Percentiles rank a stretch among this genome's conserved stretches.
phyloP scores from a whole-genome alignment of 495 filamentous ascomycete genomes.

The Echria macrotheca region DNA sequence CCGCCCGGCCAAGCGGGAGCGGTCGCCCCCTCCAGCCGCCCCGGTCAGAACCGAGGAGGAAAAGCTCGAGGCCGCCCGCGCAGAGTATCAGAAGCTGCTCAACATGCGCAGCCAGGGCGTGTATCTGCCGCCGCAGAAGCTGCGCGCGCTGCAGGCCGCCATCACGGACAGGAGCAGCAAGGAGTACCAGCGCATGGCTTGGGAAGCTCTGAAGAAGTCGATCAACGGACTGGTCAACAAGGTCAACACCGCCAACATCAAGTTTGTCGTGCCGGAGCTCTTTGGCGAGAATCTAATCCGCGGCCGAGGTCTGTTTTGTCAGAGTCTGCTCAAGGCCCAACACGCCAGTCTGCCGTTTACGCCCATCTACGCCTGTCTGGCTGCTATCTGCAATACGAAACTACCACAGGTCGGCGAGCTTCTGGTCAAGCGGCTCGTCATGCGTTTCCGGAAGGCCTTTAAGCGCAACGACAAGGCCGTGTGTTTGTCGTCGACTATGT shows the following conservation, averaged over 20 bases:
- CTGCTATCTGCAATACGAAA: conserved; percentile 95
- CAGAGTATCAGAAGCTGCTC: conserved; percentile 85
- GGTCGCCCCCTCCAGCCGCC: conserved; percentile 46
- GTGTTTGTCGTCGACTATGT: conserved; percentile 82
- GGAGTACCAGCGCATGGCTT: conserved; percentile 98
- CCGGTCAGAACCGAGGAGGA: conserved; percentile 70
- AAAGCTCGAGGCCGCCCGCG: conserved; percentile 73
- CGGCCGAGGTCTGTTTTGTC: conserved; percentile 86
- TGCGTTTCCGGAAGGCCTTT: conserved; percentile 94
- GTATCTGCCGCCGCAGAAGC: conserved; percentile 87
- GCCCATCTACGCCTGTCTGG: conserved; percentile 90
- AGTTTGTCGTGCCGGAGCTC: conserved; percentile 89
- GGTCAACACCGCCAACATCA: conserved; percentile 95
- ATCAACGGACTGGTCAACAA: conserved; percentile 99
- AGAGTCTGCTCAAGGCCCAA: conserved; percentile 95
- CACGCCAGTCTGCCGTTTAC: conserved; percentile 96
- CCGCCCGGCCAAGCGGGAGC: conserved; percentile 29
- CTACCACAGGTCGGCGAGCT: conserved; percentile 90
- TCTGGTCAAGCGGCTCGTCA: conserved; percentile 74
- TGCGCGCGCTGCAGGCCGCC: conserved; percentile 88
- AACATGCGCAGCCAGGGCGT: conserved; percentile 90
- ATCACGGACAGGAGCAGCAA: conserved; percentile 94
- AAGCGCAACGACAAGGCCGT: conserved; percentile 96
- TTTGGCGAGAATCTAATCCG: conserved; percentile 92
- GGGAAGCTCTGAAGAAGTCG: conserved; percentile 97